Conservation (phyloP, 257 asterid species). For the Euphrasia confusa region DNA sequence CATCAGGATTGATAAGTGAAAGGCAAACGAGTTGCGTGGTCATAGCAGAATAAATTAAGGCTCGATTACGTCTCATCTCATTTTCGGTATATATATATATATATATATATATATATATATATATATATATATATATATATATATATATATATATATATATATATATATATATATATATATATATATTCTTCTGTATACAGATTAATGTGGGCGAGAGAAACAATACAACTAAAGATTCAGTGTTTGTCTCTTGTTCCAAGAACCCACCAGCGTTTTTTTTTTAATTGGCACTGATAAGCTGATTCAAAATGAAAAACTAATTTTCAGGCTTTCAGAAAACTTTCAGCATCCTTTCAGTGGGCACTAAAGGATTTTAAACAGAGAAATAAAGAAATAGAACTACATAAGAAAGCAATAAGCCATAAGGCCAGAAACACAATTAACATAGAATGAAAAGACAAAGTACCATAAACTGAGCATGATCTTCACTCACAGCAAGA, state of each 20-base stretch:
- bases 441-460: slow-evolving; percentile 17
- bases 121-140: too few species aligned
- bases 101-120: too few species aligned
- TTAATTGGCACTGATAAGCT: slow-evolving; percentile 4
- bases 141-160: too few species aligned
- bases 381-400: slow-evolving; percentile 14
- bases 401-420: background rate
- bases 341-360: background rate
- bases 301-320: background rate
- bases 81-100: background rate
- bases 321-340: too few species aligned
- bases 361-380: slow-evolving; percentile 7
- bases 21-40: slow-evolving; percentile 5
- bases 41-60: slow-evolving; percentile 7
- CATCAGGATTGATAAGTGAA: slow-evolving; percentile 10
- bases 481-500: slow-evolving; percentile 83
- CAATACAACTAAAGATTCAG: background rate
- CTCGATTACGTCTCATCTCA: too few species aligned
- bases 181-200: slow-evolving; percentile 2
- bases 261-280: slow-evolving; percentile 4
- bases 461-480: slow-evolving; percentile 81
- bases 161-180: too few species aligned
- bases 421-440: background rate
- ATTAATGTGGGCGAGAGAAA: background rate
- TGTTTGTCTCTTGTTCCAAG: slow-evolving; percentile 12